A percentile compares a stretch with the other conserved stretches of the same genome.
These are phyloP conservation scores for Pseudogymnoascus sp. DNA, from an alignment of 2,329 filamentous ascomycete species.

Conservation along the genomic window DNA sequence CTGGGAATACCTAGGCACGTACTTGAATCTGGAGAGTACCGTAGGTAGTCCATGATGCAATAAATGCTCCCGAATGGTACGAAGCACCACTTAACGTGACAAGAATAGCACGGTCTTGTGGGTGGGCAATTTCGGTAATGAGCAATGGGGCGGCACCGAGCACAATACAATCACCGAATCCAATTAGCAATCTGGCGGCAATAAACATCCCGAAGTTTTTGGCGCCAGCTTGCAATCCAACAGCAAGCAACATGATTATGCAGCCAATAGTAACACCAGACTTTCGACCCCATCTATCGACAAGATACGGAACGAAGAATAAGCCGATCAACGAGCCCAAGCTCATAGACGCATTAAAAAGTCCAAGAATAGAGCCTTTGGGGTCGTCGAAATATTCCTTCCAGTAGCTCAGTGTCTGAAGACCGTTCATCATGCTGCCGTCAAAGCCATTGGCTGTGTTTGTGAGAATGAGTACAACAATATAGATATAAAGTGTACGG, in stretches of 20 bases:
- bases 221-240: slow-evolving; percentile 30
- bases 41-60: slow-evolving; percentile 33
- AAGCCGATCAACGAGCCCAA: background rate
- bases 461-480: slow-evolving; percentile 26
- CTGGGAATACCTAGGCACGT: slow-evolving; percentile 23
- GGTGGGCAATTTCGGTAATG: slow-evolving; percentile 28
- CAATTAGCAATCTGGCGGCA: slow-evolving; percentile 28
- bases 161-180: slow-evolving; percentile 32
- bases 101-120: slow-evolving; percentile 26
- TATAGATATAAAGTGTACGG: slow-evolving; percentile 27
- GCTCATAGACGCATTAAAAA: slow-evolving; percentile 28
- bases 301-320: slow-evolving; percentile 28
- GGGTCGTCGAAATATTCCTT: slow-evolving; percentile 31
- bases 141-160: slow-evolving; percentile 29
- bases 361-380: slow-evolving; percentile 30
- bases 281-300: slow-evolving; percentile 27
- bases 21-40: slow-evolving; percentile 24
- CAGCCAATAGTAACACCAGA: slow-evolving; percentile 25
- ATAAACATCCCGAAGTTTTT: slow-evolving; percentile 34
- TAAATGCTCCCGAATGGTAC: slow-evolving; percentile 13
- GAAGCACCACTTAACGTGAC: slow-evolving; percentile 16
- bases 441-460: slow-evolving; percentile 33
- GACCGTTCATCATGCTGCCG: slow-evolving; percentile 39
- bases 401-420: slow-evolving; percentile 40
- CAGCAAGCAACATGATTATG: slow-evolving; percentile 31